Evolutionary conservation across 306 rosid species (phyloP).

Genomic region (Ziziphus jujuba): DNA sequence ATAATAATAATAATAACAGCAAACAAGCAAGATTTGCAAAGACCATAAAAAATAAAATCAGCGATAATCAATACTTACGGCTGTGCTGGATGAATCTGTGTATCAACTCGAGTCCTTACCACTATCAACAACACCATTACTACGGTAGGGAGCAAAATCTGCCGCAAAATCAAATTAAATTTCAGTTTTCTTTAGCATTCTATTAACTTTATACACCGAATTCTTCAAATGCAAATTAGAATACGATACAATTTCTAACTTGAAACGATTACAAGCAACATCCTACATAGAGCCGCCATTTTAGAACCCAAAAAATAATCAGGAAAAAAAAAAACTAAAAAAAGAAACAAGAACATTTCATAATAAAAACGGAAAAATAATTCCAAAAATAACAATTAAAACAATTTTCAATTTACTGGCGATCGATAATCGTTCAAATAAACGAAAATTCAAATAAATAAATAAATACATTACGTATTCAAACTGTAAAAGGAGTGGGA

Average conservation of each 20-base stretch:
- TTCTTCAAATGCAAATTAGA: not conserved
- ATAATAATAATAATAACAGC: no score
- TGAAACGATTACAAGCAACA: not conserved
- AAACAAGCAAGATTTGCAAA: not conserved
- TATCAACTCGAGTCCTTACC: conserved; percentile 80
- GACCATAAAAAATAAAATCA: not conserved
- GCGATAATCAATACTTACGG: conserved; percentile 54
- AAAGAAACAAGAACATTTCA: not conserved
- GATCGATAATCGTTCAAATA: conserved; percentile 1
- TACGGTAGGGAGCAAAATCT: conserved; percentile 93
- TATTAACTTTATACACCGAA: not conserved
- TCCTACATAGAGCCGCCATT: not conserved
- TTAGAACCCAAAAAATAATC: not conserved
- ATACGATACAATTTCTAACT: not conserved
- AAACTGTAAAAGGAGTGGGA: not conserved
- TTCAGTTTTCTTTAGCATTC: conserved; percentile 20
- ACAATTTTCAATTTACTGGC: not conserved
- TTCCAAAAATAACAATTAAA: not conserved
- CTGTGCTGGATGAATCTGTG: conserved; percentile 79
- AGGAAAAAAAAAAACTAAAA: not conserved
- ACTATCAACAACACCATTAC: conserved; percentile 81
- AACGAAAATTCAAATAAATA: conserved; percentile 1
- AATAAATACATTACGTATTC: not conserved
- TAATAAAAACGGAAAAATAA: not conserved
- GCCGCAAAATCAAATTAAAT: conserved; percentile 29